Percentiles rank a stretch among this genome's conserved stretches.
Evolutionary conservation across 108 stramenopile species (phyloP).

Genomic region (Discostella pseudostelligera): DNA sequence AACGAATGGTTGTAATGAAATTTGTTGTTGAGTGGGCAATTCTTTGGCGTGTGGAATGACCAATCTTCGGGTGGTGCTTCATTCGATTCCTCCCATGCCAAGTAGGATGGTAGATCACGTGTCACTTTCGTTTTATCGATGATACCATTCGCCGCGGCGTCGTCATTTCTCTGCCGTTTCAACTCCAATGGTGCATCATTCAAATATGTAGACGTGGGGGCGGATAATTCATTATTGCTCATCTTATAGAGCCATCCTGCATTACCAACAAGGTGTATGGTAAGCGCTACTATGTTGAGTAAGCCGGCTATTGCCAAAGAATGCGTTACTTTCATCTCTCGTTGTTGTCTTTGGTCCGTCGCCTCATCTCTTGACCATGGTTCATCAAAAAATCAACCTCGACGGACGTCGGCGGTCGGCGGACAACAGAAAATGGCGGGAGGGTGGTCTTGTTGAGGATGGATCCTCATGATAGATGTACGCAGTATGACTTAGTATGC

Average conservation of each 20-base stretch:
- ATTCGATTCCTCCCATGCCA: slow-evolving; percentile 14
- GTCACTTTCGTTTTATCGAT: not conserved
- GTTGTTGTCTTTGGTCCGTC: not conserved
- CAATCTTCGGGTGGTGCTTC: slow-evolving; percentile 9
- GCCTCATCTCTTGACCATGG: too few relatives aligned
- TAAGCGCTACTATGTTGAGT: not conserved
- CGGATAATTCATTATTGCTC: not conserved
- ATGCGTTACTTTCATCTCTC: not conserved
- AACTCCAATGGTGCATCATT: slow-evolving; percentile 2
- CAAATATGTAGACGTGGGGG: not conserved
- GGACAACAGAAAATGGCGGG: too few relatives aligned
- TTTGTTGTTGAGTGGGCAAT: slow-evolving; percentile 15
- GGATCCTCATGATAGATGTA: too few relatives aligned
- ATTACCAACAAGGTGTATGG: not conserved
- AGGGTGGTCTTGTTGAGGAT: too few relatives aligned
- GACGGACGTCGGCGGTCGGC: too few relatives aligned
- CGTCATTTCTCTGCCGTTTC: not conserved
- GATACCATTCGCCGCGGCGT: not conserved
- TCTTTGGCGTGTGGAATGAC: slow-evolving; percentile 21
- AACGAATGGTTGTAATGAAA: not conserved
- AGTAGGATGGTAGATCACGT: slow-evolving; percentile 12
- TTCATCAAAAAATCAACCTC: too few relatives aligned
- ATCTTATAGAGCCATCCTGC: not conserved
- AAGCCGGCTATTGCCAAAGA: slow-evolving; percentile 4
- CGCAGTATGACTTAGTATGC: too few relatives aligned